These are phyloP conservation scores for Colletotrichum phormii DNA, from an alignment of 2,329 filamentous ascomycete genomes.

Conservation along the genomic window DNA sequence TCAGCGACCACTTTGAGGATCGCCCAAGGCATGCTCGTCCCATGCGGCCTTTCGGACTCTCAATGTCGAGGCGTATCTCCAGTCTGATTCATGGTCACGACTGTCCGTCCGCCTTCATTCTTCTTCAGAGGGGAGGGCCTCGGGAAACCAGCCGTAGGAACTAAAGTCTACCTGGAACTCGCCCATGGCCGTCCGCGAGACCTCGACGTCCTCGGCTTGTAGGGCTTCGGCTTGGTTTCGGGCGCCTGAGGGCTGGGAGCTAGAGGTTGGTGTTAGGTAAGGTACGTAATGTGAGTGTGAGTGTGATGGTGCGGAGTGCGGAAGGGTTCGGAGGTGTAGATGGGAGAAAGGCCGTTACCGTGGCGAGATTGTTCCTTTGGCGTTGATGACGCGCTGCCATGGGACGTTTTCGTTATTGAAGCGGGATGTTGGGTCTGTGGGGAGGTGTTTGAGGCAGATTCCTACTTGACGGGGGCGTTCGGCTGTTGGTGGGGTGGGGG, in stretches of 20 bases:
- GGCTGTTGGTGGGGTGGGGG: constrained; percentile 55
- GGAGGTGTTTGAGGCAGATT: constrained; percentile 88
- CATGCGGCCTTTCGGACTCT: not conserved
- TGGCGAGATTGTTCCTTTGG: constrained; percentile 87
- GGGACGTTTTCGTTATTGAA: constrained; percentile 86
- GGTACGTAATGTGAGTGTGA: not conserved
- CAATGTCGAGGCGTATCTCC: not conserved
- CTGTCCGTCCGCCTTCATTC: constrained; percentile 27
- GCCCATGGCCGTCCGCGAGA: constrained; percentile 60
- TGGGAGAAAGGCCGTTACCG: constrained; percentile 61
- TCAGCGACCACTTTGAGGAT: not conserved
- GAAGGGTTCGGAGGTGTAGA: no score
- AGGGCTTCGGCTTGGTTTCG: constrained; percentile 64
- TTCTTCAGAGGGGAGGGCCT: constrained; percentile 59
- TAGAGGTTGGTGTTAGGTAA: constrained; percentile 39
- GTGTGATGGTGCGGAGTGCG: not conserved
- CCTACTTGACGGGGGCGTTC: constrained; percentile 87
- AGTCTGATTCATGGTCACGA: no score
- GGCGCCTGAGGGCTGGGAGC: constrained; percentile 61
- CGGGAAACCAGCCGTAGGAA: constrained; percentile 68
- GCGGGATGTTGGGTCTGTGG: constrained; percentile 60
- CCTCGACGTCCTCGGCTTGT: constrained; percentile 63
- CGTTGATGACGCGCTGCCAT: constrained; percentile 94
- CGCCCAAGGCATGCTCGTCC: no score
- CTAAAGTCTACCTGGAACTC: constrained; percentile 64